Conservation (phyloP, 2,329 filamentous ascomycete species). For the Venturia effusa region DNA sequence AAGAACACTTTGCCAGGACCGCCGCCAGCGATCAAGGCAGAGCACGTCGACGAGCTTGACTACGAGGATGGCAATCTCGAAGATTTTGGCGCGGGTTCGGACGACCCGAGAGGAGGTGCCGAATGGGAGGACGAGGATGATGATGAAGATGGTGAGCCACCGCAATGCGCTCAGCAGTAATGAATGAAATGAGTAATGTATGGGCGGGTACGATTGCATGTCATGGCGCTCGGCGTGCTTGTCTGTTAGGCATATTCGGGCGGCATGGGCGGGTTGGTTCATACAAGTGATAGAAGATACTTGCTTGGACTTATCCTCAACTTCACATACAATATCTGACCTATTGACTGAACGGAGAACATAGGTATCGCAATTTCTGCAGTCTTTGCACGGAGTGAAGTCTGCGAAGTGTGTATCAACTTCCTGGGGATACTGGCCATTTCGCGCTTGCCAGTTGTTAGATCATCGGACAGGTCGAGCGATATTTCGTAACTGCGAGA, state of each 20-base stretch:
- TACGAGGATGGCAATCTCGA: conserved; percentile 79
- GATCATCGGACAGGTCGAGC: too few relatives aligned
- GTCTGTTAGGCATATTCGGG: neutral
- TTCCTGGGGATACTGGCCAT: too few relatives aligned
- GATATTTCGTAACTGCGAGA: too few relatives aligned
- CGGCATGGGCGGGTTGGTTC: neutral
- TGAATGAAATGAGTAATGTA: neutral
- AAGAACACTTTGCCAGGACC: conserved; percentile 60
- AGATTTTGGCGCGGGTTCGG: conserved; percentile 65
- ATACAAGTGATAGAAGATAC: neutral
- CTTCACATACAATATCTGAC: neutral
- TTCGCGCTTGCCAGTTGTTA: too few relatives aligned
- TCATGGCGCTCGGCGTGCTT: neutral
- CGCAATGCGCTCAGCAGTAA: conserved; percentile 67
- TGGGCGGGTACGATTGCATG: neutral
- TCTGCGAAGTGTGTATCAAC: too few relatives aligned
- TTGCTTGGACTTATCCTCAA: neutral
- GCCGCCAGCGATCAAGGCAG: conserved; percentile 49
- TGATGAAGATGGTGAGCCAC: conserved; percentile 43
- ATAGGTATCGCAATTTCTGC: too few relatives aligned
- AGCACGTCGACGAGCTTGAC: conserved; percentile 76
- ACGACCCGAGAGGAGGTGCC: conserved; percentile 54
- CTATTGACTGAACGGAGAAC: neutral
- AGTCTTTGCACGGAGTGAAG: too few relatives aligned
- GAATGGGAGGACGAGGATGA: conserved; percentile 66